phyloP scores from a whole-genome alignment of 345 rosid species.

The Eucalyptus lansdowneana region DNA sequence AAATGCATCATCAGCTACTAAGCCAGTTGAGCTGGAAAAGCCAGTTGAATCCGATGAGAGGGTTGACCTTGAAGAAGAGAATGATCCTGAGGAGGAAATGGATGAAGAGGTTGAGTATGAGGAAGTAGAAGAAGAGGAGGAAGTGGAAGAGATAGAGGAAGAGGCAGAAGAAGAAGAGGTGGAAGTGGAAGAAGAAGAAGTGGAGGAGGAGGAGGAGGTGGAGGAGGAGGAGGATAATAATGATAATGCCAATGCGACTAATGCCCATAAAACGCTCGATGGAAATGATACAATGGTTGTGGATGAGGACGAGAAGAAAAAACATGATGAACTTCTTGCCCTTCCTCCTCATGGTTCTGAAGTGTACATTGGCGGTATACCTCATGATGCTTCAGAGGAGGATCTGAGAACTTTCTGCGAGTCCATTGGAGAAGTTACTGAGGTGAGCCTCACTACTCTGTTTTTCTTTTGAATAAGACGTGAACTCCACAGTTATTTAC shows the following conservation, averaged over 20 bases:
- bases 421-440: slow-evolving; percentile 74
- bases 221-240: slow-evolving; percentile 11
- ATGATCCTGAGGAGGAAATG: slow-evolving; percentile 50
- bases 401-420: slow-evolving; percentile 67
- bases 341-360: slow-evolving; percentile 95
- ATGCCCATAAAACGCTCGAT: slow-evolving; percentile 1
- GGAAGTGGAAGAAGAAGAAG: slow-evolving; percentile 32
- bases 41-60: slow-evolving; percentile 50
- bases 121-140: slow-evolving; percentile 60
- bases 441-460: slow-evolving; percentile 25
- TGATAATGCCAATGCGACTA: slow-evolving; percentile 1
- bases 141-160: slow-evolving; percentile 41
- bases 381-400: slow-evolving; percentile 56
- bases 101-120: slow-evolving; percentile 84
- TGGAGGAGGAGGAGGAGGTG: slow-evolving; percentile 42
- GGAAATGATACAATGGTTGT: slow-evolving; percentile 17
- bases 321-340: slow-evolving; percentile 59
- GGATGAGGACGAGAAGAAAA: slow-evolving; percentile 46
- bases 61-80: slow-evolving; percentile 62
- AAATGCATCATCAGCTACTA: slow-evolving; percentile 32
- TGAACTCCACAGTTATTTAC: not conserved
- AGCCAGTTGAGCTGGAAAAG: slow-evolving; percentile 33
- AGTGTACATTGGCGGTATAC: slow-evolving; percentile 82
- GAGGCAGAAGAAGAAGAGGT: slow-evolving; percentile 29
- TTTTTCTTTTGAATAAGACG: not conserved